Base-by-base conservation (phyloP, 176 grass and related monocot genomes). In the Neostapfia colusana region DNA sequence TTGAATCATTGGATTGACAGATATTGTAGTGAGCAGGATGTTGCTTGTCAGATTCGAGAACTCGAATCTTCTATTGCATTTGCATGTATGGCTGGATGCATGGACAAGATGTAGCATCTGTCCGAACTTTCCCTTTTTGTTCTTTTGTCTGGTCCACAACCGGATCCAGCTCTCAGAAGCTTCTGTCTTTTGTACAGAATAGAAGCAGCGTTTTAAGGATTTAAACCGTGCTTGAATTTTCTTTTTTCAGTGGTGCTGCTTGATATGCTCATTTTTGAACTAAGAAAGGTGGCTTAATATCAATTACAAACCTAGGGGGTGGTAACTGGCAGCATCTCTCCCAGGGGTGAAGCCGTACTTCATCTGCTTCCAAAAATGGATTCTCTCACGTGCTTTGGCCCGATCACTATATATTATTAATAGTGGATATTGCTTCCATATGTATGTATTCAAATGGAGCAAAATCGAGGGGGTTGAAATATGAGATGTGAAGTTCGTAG, bases 111-210 rank as follows among this genome's bases (percentile, higher is more conserved):
- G 67, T 51, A 34, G 16, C 13, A 43, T 76, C 26, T 36, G 13
- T 71, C 55, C 3, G 3, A 66, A 73, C 44, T 62, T 86, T 4
- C 8, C 8, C 6, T 2, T 69, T 62, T 28, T n/a, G 10, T 63
- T 42, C 37, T 41, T 60, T 82, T 53, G 42, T 24, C 69, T 79
- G 68, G 62, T 35, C 60, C 9, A 55, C 70, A 69, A 70, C 55
- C 6, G 48, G 81, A 83, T 84, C 57, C 12, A 40, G 8, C 71
- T 79, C 65, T 71, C 48, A 74, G 44, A 74, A 51, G 10, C 64
- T 79, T 81, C 49, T 72, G 37, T 44, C 57, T 38, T 83, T 53
- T 76, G 80, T 86, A 83, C 55, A 90, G 74, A 86, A 71, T 86
- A 68, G 56, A 82, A 75, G 65, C 60, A 63, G 62, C 5, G 3